A percentile compares a stretch with the other conserved stretches of the same genome.
Evolutionary conservation across 192 early-diverging fungal genomes (phyloP).

Genomic region (Chytriomyces confervae): DNA sequence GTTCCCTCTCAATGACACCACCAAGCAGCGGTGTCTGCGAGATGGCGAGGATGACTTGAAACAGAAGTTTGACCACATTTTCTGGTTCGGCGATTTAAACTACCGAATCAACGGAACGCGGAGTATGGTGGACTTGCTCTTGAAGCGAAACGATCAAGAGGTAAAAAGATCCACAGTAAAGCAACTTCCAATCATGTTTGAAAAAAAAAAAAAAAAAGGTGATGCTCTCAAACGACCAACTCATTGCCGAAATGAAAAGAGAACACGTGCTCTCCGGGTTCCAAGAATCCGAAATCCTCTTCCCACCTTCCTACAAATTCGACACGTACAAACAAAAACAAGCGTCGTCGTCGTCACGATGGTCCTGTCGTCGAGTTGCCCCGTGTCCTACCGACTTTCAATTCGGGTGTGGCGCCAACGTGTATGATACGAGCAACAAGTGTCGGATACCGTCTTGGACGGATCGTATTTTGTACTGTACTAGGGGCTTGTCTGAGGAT

Average conservation of each 20-base stretch:
- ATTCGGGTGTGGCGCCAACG: constrained; percentile 19
- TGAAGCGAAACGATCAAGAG: constrained; percentile 44
- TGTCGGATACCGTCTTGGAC: constrained; percentile 93
- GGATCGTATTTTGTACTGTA: constrained; percentile 73
- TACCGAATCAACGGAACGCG: constrained; percentile 79
- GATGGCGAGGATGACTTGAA: background rate
- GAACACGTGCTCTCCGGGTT: constrained; percentile 77
- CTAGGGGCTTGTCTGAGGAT: background rate
- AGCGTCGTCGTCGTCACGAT: background rate
- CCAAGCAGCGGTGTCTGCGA: background rate
- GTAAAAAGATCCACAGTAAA: background rate
- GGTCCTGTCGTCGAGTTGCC: background rate
- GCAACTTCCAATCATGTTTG: background rate
- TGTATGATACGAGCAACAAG: constrained; percentile 94
- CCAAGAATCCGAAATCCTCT: constrained; percentile 72
- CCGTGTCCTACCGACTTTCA: background rate
- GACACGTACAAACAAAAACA: constrained; percentile 63
- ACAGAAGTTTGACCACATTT: constrained; percentile 44
- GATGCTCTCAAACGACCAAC: constrained; percentile 53
- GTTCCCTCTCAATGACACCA: background rate
- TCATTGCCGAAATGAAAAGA: constrained; percentile 40
- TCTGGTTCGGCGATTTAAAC: constrained; percentile 94
- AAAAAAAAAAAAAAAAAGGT: constrained; percentile 19
- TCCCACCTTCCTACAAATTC: constrained; percentile 97
- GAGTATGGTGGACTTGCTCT: constrained; percentile 56